Conservation (phyloP, 306 rosid species). For the Acacia melanoxylon region DNA sequence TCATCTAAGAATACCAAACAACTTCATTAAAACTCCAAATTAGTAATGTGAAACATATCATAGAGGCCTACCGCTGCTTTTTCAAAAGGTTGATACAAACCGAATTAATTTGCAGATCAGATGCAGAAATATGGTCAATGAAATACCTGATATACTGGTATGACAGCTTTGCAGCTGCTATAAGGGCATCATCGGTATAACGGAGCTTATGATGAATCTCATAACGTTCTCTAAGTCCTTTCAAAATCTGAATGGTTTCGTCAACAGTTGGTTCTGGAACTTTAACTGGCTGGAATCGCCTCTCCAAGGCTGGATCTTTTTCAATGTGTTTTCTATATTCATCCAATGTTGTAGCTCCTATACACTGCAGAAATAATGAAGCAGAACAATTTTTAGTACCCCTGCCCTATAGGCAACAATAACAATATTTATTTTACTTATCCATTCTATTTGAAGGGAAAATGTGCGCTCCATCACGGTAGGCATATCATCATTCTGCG, state of each 20-base stretch:
- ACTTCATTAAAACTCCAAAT: conserved; percentile 10
- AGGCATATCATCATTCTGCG: neutral
- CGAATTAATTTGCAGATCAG: neutral
- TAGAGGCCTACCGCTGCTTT: neutral
- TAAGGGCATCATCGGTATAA: conserved; percentile 86
- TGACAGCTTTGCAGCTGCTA: conserved; percentile 88
- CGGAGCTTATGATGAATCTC: conserved; percentile 98
- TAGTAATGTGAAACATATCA: neutral
- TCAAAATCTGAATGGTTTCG: conserved; percentile 81
- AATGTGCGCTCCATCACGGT: neutral
- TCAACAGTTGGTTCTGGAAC: conserved; percentile 94
- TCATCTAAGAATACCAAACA: neutral
- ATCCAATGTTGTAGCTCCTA: conserved; percentile 95
- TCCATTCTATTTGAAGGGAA: neutral
- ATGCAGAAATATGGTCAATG: neutral
- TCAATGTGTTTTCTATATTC: conserved; percentile 98
- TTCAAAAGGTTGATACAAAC: conserved; percentile 7
- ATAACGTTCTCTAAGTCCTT: conserved; percentile 92
- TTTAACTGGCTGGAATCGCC: conserved; percentile 93
- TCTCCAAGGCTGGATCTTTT: conserved; percentile 92
- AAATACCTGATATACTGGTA: conserved; percentile 90
- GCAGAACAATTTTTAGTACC: neutral
- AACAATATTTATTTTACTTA: conserved; percentile 11
- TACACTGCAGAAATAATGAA: conserved; percentile 62
- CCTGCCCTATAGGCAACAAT: neutral